phyloP scores from a whole-genome alignment of 2,329 filamentous ascomycete genomes.

The Diaporthe citrichinensis region DNA sequence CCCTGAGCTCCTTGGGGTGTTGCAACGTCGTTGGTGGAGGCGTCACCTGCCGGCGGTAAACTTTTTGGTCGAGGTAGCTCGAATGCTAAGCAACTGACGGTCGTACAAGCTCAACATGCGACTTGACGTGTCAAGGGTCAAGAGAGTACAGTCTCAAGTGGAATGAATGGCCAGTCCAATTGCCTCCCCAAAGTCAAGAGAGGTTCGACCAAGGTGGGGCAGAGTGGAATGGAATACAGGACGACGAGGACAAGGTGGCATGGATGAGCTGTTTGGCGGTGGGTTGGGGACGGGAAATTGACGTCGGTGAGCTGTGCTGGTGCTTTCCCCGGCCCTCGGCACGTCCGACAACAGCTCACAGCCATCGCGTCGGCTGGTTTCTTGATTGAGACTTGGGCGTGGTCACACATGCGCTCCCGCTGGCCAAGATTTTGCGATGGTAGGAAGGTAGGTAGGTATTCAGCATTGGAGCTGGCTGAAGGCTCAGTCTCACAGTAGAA shows the following conservation, averaged over 20 bases:
- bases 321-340: neutral
- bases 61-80: neutral
- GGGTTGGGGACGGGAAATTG: constrained; percentile 6
- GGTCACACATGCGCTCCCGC: neutral
- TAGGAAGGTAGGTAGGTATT: neutral
- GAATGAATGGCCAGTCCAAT: neutral
- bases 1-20: neutral
- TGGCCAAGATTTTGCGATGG: neutral
- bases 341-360: constrained; percentile 22
- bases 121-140: neutral
- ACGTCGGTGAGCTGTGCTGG: neutral
- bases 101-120: neutral
- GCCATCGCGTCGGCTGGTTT: neutral
- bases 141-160: neutral
- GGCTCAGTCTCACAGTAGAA: neutral
- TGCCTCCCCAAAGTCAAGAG: neutral
- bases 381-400: neutral
- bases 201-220: neutral
- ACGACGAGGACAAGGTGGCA: constrained; percentile 1
- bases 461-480: neutral
- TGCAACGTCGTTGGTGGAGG: neutral
- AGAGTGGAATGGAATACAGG: neutral
- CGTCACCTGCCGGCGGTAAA: neutral
- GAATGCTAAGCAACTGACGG: neutral
- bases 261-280: constrained; percentile 18